phyloP scores from a whole-genome alignment of 345 rosid genomes.

The Moringa oleifera region DNA sequence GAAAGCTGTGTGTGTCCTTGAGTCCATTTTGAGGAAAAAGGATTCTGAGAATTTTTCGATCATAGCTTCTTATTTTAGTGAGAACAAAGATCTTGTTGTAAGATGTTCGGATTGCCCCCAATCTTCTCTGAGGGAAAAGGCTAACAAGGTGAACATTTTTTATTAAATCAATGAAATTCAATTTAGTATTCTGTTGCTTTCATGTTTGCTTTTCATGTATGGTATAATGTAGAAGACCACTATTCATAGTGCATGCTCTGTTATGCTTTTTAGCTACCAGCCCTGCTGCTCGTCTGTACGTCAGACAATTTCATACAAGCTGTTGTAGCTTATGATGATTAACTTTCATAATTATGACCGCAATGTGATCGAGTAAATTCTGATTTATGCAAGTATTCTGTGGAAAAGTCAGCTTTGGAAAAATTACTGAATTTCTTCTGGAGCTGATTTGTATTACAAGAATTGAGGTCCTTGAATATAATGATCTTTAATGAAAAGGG shows the following conservation, averaged over 20 bases:
- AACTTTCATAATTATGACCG: too few relatives aligned
- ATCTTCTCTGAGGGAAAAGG: slow-evolving; percentile 82
- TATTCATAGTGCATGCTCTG: neutral
- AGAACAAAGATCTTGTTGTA: slow-evolving; percentile 57
- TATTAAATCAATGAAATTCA: neutral
- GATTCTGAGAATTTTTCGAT: slow-evolving; percentile 62
- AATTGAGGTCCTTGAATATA: neutral
- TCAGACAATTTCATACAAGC: neutral
- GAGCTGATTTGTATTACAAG: neutral
- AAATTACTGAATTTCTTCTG: neutral
- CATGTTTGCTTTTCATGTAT: neutral
- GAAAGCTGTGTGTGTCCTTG: slow-evolving; percentile 93
- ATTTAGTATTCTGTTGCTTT: neutral
- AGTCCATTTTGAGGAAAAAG: slow-evolving; percentile 75
- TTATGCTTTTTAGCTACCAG: neutral
- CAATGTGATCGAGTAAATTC: too few relatives aligned
- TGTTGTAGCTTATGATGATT: neutral
- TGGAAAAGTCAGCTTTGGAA: neutral
- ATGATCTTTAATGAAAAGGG: too few relatives aligned
- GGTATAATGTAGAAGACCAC: neutral
- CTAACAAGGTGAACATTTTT: slow-evolving; percentile 52
- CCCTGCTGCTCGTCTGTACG: neutral
- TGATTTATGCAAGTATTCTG: too few relatives aligned
- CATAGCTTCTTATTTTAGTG: slow-evolving; percentile 65
- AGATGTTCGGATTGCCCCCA: slow-evolving; percentile 86